These are phyloP conservation scores for Aspergillus flavus DNA, from an alignment of 2,329 filamentous ascomycete species.

Conservation along the genomic window DNA sequence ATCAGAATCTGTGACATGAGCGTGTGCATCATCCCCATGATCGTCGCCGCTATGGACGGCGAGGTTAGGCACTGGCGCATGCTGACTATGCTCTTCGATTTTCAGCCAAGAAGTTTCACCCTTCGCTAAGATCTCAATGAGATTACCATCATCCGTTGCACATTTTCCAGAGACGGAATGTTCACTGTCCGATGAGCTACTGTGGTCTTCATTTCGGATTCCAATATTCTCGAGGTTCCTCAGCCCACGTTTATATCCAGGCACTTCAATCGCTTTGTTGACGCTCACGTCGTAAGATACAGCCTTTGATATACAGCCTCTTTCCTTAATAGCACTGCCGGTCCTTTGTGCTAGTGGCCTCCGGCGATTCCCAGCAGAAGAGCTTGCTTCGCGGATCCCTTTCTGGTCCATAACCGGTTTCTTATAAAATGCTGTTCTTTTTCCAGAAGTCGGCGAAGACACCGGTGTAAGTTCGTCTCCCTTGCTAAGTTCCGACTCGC, in stretches of 20 bases:
- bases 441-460: constrained; percentile 18
- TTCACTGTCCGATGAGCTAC: not conserved
- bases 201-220: not conserved
- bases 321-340: not conserved
- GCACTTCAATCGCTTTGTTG: not conserved
- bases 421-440: constrained; percentile 2
- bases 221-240: not conserved
- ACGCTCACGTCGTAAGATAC: not conserved
- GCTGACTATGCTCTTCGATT: not conserved
- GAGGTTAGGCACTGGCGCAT: not conserved
- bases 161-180: not conserved
- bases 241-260: not conserved
- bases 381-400: not conserved
- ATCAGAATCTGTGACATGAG: not conserved
- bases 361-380: not conserved
- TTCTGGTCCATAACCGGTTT: not conserved
- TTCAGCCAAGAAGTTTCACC: not conserved
- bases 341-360: not conserved
- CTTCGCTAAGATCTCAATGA: not conserved
- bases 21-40: not conserved
- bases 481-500: constrained; percentile 10
- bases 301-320: not conserved
- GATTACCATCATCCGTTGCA: not conserved
- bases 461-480: constrained; percentile 15
- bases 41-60: not conserved